phyloP scores from a whole-genome alignment of 2,329 filamentous ascomycete species.

The Blastomyces gilchristii region DNA sequence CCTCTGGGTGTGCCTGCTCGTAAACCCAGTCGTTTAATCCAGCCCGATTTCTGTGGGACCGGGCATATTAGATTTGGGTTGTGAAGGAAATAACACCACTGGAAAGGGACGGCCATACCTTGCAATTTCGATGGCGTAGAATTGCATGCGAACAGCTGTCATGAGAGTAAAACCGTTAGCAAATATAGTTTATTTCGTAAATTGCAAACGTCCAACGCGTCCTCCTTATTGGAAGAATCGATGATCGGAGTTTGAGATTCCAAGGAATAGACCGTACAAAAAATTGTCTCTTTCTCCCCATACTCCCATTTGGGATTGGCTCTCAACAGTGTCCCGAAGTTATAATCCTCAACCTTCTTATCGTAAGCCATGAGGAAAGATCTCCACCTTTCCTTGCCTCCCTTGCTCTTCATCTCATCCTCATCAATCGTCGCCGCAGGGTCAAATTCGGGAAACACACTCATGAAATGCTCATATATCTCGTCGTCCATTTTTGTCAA shows the following conservation, averaged over 20 bases:
- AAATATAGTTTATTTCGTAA: neutral
- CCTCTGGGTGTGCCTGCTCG: constrained; percentile 58
- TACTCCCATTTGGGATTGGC: constrained; percentile 72
- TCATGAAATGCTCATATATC: constrained; percentile 79
- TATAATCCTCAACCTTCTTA: constrained; percentile 92
- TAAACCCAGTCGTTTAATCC: constrained; percentile 97
- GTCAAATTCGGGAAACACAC: constrained; percentile 88
- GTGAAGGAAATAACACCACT: neutral
- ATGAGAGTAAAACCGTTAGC: neutral
- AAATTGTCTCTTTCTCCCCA: constrained; percentile 79
- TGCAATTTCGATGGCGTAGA: constrained; percentile 67
- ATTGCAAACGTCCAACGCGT: neutral
- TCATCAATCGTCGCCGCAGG: constrained; percentile 71
- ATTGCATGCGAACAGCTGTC: constrained; percentile 62
- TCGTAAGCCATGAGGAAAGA: constrained; percentile 91
- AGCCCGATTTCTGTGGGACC: constrained; percentile 55
- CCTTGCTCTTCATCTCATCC: constrained; percentile 95
- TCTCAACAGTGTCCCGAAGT: constrained; percentile 91
- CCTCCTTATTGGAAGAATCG: no score
- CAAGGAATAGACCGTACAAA: constrained; percentile 48
- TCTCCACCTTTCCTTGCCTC: constrained; percentile 87
- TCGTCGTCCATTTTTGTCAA: constrained; percentile 93
- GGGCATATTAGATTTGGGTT: constrained; percentile 12
- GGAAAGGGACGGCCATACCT: constrained; percentile 40
- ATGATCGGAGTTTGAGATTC: neutral